These are phyloP conservation scores for Saccharomycopsis selenospora DNA, from an alignment of 805 yeast species.

Conservation along the genomic window DNA sequence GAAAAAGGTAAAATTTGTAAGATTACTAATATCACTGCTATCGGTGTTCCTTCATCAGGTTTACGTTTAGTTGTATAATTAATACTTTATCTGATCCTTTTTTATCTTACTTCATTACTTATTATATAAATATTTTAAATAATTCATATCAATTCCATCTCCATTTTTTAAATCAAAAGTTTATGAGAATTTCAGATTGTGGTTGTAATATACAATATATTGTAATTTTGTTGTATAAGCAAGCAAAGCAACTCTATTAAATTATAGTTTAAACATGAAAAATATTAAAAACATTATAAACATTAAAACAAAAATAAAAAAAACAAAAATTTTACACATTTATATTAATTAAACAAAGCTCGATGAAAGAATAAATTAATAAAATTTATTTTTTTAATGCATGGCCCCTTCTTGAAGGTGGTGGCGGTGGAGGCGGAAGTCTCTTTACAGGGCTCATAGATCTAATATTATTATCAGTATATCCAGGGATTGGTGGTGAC, in stretches of 20 bases:
- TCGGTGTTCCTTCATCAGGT: constrained; percentile 93
- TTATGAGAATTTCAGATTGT: no score
- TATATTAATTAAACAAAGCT: background rate
- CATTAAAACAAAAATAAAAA: background rate
- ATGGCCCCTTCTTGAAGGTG: constrained; percentile 6
- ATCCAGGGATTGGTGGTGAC: background rate
- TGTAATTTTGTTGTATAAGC: no score
- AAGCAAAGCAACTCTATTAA: background rate
- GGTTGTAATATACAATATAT: no score
- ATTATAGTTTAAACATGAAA: background rate
- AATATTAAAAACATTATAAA: background rate
- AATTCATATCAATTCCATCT: no score
- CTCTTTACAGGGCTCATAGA: constrained; percentile 2
- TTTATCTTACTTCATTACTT: no score
- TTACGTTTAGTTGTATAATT: constrained; percentile 38
- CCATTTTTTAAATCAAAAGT: no score
- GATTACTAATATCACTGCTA: constrained; percentile 65
- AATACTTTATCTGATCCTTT: no score
- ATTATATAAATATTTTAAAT: background rate
- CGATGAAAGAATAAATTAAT: background rate
- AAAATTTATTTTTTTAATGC: background rate
- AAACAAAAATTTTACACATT: no score
- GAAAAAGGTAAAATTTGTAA: constrained; percentile 74
- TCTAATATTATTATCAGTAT: background rate
- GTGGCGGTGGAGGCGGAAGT: constrained; percentile 12